A percentile compares a stretch with the other conserved stretches of the same genome.
Evolutionary conservation across 139 green algal species (phyloP).

Genomic region (Volvox reticuliferus): DNA sequence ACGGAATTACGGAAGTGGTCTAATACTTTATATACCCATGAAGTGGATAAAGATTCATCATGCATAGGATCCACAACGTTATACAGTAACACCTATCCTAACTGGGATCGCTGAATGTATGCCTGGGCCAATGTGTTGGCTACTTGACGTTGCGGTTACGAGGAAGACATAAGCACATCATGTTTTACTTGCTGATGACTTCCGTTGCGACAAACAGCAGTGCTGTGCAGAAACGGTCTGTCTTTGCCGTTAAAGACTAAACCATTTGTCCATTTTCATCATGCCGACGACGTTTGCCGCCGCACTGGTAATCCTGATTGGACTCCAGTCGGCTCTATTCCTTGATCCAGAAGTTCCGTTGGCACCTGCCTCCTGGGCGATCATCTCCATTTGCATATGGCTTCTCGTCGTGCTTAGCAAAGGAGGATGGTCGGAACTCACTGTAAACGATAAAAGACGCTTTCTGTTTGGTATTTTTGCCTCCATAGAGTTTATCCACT

Average conservation of each 20-base stretch:
- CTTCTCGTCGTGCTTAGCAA: slow-evolving; percentile 20
- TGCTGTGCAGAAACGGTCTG: no score
- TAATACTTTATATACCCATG: no score
- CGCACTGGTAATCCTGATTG: neutral
- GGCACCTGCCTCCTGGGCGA: neutral
- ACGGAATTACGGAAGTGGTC: no score
- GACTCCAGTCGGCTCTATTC: slow-evolving; percentile 7
- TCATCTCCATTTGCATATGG: slow-evolving; percentile 22
- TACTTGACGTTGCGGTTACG: neutral
- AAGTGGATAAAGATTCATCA: no score
- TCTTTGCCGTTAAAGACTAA: no score
- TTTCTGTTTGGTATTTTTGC: slow-evolving; percentile 7
- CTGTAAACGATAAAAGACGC: neutral
- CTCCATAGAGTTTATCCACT: slow-evolving; percentile 7
- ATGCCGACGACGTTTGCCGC: neutral
- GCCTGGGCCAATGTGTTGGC: no score
- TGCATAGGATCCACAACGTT: no score
- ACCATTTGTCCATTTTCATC: neutral
- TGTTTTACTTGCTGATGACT: no score
- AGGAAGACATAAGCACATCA: no score
- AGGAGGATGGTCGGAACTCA: slow-evolving; percentile 6
- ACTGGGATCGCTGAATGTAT: no score
- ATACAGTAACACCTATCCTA: no score
- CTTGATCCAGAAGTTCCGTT: neutral
- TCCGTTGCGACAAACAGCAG: no score